A percentile compares a stretch with the other conserved stretches of the same genome.
Evolutionary conservation across 2,329 filamentous ascomycete genomes (phyloP).

Genomic region (Pseudopyricularia javanii): DNA sequence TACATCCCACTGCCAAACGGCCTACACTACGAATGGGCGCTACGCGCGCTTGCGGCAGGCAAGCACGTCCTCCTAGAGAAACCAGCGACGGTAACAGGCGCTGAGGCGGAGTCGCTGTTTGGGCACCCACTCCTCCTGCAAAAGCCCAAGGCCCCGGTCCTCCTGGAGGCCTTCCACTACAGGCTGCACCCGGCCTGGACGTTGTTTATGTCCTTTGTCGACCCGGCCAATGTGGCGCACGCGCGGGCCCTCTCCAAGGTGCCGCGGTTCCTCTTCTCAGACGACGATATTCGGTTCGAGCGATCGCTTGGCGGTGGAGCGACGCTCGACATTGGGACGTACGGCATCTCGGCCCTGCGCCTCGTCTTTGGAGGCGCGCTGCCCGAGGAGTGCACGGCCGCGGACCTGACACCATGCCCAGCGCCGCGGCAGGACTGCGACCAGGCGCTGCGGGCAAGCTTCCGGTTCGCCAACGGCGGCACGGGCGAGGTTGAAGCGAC

Average conservation of each 20-base stretch:
- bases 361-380: slow-evolving; percentile 21
- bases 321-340: slow-evolving; percentile 23
- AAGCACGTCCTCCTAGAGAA: slow-evolving; percentile 78
- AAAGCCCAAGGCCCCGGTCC: slow-evolving; percentile 22
- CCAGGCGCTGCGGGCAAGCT: slow-evolving; percentile 19
- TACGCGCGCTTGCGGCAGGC: slow-evolving; percentile 51
- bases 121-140: slow-evolving; percentile 17
- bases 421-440: slow-evolving; percentile 19
- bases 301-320: slow-evolving; percentile 7
- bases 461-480: slow-evolving; percentile 24
- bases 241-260: slow-evolving; percentile 17
- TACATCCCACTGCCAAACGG: slow-evolving; percentile 36
- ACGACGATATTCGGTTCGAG: slow-evolving; percentile 24
- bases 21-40: slow-evolving; percentile 51
- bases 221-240: slow-evolving; percentile 21
- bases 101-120: slow-evolving; percentile 48
- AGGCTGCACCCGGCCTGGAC: slow-evolving; percentile 36
- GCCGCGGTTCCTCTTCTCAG: slow-evolving; percentile 16
- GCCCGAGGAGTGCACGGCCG: slow-evolving; percentile 24
- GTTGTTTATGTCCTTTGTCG: slow-evolving; percentile 24
- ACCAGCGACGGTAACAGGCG: slow-evolving; percentile 64
- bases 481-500: slow-evolving; percentile 15
- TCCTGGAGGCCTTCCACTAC: slow-evolving; percentile 41
- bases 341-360: slow-evolving; percentile 23
- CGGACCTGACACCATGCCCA: slow-evolving; percentile 13